Conservation (phyloP, 2,329 filamentous ascomycete species). For the Neofusicoccum sp. region DNA sequence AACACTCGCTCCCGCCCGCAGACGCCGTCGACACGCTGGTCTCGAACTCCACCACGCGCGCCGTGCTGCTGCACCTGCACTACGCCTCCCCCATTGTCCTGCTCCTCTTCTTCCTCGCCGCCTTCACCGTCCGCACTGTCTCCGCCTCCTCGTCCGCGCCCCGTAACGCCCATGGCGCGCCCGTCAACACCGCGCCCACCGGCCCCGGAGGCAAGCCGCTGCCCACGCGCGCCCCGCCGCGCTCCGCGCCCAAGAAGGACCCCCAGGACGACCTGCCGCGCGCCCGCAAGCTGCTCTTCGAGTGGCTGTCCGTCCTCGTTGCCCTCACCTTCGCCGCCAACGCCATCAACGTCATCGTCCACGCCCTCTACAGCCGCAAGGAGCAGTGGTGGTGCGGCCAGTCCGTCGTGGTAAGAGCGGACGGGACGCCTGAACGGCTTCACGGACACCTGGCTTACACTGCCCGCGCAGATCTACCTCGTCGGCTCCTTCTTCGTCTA, state of each 20-base stretch:
- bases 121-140: constrained; percentile 65
- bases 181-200: constrained; percentile 46
- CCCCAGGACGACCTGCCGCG: constrained; percentile 61
- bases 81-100: constrained; percentile 66
- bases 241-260: constrained; percentile 49
- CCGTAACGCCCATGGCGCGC: constrained; percentile 31
- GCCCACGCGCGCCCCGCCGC: constrained; percentile 61
- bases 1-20: constrained; percentile 20
- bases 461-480: constrained; percentile 70
- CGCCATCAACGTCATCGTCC: constrained; percentile 71
- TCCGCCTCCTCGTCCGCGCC: constrained; percentile 51
- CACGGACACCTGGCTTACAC: constrained; percentile 26
- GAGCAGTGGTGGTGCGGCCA: constrained; percentile 83
- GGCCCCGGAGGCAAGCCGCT: constrained; percentile 91
- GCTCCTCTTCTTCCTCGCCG: constrained; percentile 64
- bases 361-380: constrained; percentile 68
- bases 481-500: constrained; percentile 86
- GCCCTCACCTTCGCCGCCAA: constrained; percentile 77
- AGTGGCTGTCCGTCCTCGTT: constrained; percentile 71
- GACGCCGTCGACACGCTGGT: constrained; percentile 10
- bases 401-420: constrained; percentile 66
- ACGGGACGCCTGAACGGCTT: constrained; percentile 2
- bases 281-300: constrained; percentile 72
- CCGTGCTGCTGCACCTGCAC: constrained; percentile 46
- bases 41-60: constrained; percentile 28